phyloP scores from a whole-genome alignment of 2,329 filamentous ascomycete species.

The Colletotrichum sojae region DNA sequence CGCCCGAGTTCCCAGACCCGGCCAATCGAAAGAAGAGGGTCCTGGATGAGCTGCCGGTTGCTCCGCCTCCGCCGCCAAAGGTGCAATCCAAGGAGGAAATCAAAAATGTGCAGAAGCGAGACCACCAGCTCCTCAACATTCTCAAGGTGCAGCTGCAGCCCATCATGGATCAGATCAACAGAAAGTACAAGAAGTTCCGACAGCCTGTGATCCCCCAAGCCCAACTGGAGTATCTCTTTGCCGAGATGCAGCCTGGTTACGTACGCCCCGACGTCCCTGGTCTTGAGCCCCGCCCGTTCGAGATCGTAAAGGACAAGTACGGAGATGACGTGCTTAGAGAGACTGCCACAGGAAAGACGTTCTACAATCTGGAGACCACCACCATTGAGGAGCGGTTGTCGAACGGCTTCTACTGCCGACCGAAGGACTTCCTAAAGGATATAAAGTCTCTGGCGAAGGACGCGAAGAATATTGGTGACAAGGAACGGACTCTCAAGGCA shows the following conservation, averaged over 20 bases:
- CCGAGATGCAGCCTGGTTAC: conserved; percentile 83
- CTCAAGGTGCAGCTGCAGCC: conserved; percentile 92
- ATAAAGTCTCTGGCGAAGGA: conserved; percentile 89
- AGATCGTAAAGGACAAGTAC: conserved; percentile 83
- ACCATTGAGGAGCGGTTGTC: conserved; percentile 97
- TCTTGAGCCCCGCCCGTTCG: conserved; percentile 78
- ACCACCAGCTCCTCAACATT: conserved; percentile 86
- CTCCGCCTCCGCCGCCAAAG: conserved; percentile 78
- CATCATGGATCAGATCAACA: conserved; percentile 97
- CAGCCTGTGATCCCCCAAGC: conserved; percentile 81
- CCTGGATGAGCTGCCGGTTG: conserved; percentile 82
- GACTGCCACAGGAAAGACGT: conserved; percentile 84
- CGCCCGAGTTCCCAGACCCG: conserved; percentile 89
- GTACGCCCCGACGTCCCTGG: conserved; percentile 71
- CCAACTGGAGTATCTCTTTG: conserved; percentile 85
- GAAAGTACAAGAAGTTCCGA: conserved; percentile 90
- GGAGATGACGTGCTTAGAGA: conserved; percentile 84
- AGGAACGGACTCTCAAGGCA: conserved; percentile 85
- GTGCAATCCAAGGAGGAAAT: conserved; percentile 83
- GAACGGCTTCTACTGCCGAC: conserved; percentile 95
- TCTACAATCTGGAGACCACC: conserved; percentile 93
- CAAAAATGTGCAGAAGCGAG: conserved; percentile 84
- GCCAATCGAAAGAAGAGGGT: conserved; percentile 88
- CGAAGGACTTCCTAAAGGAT: conserved; percentile 90
- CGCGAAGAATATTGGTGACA: conserved; percentile 85